Evolutionary conservation across 1,284 basidiomycete genomes (phyloP).

Genomic region (Rhodotorula sp.): DNA sequence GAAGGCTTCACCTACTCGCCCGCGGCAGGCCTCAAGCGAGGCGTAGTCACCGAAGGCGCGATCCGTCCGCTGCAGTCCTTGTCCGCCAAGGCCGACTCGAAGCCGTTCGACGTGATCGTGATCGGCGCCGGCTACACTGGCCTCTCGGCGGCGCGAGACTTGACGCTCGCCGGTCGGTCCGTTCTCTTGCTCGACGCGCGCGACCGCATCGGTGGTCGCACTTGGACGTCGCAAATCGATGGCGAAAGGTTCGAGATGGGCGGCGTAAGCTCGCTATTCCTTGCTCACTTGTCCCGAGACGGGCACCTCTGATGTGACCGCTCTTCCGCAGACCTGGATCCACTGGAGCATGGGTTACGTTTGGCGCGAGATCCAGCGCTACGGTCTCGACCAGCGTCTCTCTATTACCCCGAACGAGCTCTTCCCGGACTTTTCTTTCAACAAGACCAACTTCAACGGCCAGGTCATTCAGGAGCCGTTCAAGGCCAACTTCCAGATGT

Average conservation of each 20-base stretch:
- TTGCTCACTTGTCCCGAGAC: not conserved
- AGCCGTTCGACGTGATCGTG: conserved; percentile 12
- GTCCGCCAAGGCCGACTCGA: not conserved
- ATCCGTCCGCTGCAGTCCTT: conserved; percentile 1
- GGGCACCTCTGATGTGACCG: not conserved
- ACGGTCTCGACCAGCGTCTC: conserved; percentile 7
- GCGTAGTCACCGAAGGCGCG: conserved; percentile 9
- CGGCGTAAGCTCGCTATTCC: not conserved
- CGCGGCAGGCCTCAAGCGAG: not conserved
- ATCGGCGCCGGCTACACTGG: conserved; percentile 15
- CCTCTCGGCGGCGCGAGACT: conserved; percentile 10
- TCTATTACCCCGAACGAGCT: conserved; percentile 13
- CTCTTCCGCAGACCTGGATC: conserved; percentile 5
- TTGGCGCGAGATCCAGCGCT: conserved; percentile 14
- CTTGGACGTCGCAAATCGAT: conserved; percentile 21
- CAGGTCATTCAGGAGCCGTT: conserved; percentile 4
- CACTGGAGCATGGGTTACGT: conserved; percentile 28
- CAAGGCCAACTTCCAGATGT: conserved; percentile 4
- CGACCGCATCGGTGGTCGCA: conserved; percentile 17
- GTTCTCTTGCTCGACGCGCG: conserved; percentile 17
- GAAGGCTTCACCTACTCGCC: conserved; percentile 9
- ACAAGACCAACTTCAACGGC: conserved; percentile 9
- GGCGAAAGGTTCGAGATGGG: conserved; percentile 25
- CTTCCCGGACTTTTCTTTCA: conserved; percentile 11
- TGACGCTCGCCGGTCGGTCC: conserved; percentile 8